Base-by-base conservation (phyloP, 2,329 filamentous ascomycete genomes). In the Sporothrix variecibatus region DNA sequence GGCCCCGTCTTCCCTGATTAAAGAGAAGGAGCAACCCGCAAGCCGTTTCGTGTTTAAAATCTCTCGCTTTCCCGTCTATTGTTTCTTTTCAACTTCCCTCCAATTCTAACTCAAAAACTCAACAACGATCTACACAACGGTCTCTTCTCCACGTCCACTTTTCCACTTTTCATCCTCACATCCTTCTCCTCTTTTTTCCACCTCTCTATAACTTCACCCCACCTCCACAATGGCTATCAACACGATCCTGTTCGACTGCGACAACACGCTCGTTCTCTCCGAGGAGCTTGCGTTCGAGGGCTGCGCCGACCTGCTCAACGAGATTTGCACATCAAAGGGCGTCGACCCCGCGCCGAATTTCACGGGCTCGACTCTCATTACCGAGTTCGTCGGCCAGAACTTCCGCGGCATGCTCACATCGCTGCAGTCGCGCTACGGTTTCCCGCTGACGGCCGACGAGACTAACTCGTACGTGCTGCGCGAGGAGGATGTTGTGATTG, bases 211-310 rank as follows among this genome's bases (percentile, higher is more conserved):
- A 43, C 46, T 53, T 43, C 49, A 34, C 17, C 46, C 31, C n/a
- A 65, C 23, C 53, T 38, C 64, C 64, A 72, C 67, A 38, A 77
- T 77, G 76, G 31, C 72, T 8, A 92, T 93, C 83, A 93, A 87
- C 73, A 88, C 91, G 77, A 85, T 94, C 80, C 88, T 94, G 79
- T 92, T 94, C 82, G 92, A 94, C 83, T 91, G 89, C 84, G 89
- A 97, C 89, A 97, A 97, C 88, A 97, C 94, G 77, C 93, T 97
- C 82, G 94, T 96, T 82, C 90, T 96, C 79, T 97, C 94, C 72
- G 95, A 97, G 86, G 91, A 93, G 80, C 88, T 97, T 79, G 94
- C 94, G 81, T 97, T 97, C 82, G 93, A 95, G 85, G 94, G 93
- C 78, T 97, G 94, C 83, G 93, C 94, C 80, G 92, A 93, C 75